Conservation (phyloP, 108 stramenopile species). For the Aurantiochytrium sp. region DNA sequence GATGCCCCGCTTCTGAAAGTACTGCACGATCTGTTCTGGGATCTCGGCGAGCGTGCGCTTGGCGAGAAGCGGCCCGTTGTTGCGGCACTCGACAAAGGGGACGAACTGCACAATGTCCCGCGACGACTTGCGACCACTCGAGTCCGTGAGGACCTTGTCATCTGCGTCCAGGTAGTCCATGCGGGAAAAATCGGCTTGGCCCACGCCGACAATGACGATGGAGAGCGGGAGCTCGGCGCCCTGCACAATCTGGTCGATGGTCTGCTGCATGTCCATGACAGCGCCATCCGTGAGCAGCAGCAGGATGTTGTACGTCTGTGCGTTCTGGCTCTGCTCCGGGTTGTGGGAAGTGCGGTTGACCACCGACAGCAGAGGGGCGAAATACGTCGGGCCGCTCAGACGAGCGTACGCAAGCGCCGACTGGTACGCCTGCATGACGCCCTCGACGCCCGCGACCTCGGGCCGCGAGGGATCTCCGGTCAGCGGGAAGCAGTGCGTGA, state of each 20-base stretch:
- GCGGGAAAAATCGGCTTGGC: slow-evolving; percentile 44
- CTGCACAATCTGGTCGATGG: slow-evolving; percentile 37
- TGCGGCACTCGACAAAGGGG: slow-evolving; percentile 41
- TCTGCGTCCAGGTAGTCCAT: slow-evolving; percentile 42
- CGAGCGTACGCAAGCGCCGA: slow-evolving; percentile 7
- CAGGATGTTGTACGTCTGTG: slow-evolving; percentile 46
- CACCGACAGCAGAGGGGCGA: slow-evolving; percentile 40
- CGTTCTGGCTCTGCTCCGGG: slow-evolving; percentile 35
- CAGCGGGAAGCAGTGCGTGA: slow-evolving; percentile 44
- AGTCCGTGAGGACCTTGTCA: not conserved
- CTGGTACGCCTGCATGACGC: slow-evolving; percentile 42
- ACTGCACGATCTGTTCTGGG: slow-evolving; percentile 37
- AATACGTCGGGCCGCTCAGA: slow-evolving; percentile 49
- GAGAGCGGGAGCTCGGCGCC: slow-evolving; percentile 47
- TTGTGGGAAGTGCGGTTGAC: slow-evolving; percentile 22
- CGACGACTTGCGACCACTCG: not conserved
- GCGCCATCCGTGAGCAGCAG: slow-evolving; percentile 52
- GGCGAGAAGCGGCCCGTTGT: slow-evolving; percentile 32
- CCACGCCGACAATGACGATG: slow-evolving; percentile 63
- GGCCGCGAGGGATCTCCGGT: slow-evolving; percentile 35
- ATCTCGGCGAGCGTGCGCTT: slow-evolving; percentile 14
- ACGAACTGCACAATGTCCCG: slow-evolving; percentile 63
- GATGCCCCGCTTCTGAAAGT: slow-evolving; percentile 51
- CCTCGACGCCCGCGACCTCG: slow-evolving; percentile 42
- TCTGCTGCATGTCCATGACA: slow-evolving; percentile 46